Percentiles rank a stretch among this genome's conserved stretches.
Evolutionary conservation across 2,329 filamentous ascomycete genomes (phyloP).

Genomic region (Dothidotthia symphoricarpi): DNA sequence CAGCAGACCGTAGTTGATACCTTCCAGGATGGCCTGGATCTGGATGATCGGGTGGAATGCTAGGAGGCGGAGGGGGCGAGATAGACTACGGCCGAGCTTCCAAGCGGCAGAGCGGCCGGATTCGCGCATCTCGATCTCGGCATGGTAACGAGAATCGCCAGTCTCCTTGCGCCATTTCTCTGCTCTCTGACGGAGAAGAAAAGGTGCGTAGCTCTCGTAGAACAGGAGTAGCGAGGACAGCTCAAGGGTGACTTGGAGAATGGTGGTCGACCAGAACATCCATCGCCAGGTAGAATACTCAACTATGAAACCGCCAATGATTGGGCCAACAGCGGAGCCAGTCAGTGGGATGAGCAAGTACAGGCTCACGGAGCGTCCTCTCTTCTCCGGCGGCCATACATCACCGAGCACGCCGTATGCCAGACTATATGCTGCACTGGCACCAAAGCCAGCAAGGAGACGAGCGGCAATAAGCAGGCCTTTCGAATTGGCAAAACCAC

Average conservation of each 20-base stretch:
- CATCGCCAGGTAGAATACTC: constrained; percentile 29
- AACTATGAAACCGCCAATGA: constrained; percentile 32
- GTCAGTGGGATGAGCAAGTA: constrained; percentile 27
- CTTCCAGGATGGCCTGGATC: constrained; percentile 36
- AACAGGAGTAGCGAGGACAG: constrained; percentile 36
- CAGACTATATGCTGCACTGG: constrained; percentile 23
- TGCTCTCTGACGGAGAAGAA: constrained; percentile 42
- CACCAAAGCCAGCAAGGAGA: constrained; percentile 28
- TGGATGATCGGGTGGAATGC: constrained; percentile 56
- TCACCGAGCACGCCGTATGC: constrained; percentile 25
- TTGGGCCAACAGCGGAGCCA: constrained; percentile 20
- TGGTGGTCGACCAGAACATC: constrained; percentile 31
- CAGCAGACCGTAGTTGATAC: constrained; percentile 37
- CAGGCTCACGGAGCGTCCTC: constrained; percentile 19
- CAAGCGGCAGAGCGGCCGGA: constrained; percentile 38
- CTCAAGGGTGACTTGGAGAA: constrained; percentile 25
- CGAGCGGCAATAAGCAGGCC: constrained; percentile 23
- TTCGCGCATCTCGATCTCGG: constrained; percentile 31
- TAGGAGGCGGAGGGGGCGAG: constrained; percentile 56
- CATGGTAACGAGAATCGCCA: constrained; percentile 62
- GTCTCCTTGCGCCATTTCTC: constrained; percentile 49
- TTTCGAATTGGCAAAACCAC: constrained; percentile 26
- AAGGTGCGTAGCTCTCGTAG: constrained; percentile 49
- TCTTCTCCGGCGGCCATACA: constrained; percentile 25
- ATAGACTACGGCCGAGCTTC: constrained; percentile 41